phyloP scores from a whole-genome alignment of 495 filamentous ascomycete genomes.

The Aspergillus sclerotioniger region DNA sequence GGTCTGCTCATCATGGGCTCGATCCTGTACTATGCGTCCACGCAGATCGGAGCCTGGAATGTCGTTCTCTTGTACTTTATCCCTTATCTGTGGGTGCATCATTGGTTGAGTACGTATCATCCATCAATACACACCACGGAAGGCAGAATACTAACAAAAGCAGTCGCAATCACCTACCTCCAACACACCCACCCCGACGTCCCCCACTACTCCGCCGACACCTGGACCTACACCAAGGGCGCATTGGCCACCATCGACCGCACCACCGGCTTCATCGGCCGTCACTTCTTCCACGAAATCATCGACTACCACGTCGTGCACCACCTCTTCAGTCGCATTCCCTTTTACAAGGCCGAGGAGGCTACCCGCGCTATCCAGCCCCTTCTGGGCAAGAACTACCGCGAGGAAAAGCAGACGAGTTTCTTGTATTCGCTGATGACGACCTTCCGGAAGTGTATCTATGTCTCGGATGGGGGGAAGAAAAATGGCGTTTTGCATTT shows the following conservation, averaged over 20 bases:
- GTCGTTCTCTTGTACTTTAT: slow-evolving; percentile 51
- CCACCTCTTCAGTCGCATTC: slow-evolving; percentile 81
- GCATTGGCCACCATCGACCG: slow-evolving; percentile 86
- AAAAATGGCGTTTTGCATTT: slow-evolving; percentile 23
- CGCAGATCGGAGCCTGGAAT: slow-evolving; percentile 50
- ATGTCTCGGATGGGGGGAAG: slow-evolving; percentile 17
- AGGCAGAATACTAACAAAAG: neutral
- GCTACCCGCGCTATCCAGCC: slow-evolving; percentile 80
- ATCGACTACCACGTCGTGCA: slow-evolving; percentile 91
- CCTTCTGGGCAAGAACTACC: slow-evolving; percentile 81
- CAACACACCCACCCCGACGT: slow-evolving; percentile 86
- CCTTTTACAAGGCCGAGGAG: slow-evolving; percentile 90
- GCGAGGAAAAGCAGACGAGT: slow-evolving; percentile 50
- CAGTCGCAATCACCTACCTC: slow-evolving; percentile 82
- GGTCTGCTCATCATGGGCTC: slow-evolving; percentile 49
- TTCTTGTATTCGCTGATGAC: slow-evolving; percentile 24
- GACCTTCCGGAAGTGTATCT: slow-evolving; percentile 28
- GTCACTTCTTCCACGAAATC: slow-evolving; percentile 83
- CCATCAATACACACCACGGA: neutral
- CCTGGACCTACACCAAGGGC: slow-evolving; percentile 85
- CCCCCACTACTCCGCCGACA: slow-evolving; percentile 73
- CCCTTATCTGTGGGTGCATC: slow-evolving; percentile 61
- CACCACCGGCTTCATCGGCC: slow-evolving; percentile 85
- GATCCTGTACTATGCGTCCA: slow-evolving; percentile 41
- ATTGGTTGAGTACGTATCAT: slow-evolving; percentile 52